Evolutionary conservation across 2,329 filamentous ascomycete species (phyloP).

Genomic region (Fusarium aywerte): DNA sequence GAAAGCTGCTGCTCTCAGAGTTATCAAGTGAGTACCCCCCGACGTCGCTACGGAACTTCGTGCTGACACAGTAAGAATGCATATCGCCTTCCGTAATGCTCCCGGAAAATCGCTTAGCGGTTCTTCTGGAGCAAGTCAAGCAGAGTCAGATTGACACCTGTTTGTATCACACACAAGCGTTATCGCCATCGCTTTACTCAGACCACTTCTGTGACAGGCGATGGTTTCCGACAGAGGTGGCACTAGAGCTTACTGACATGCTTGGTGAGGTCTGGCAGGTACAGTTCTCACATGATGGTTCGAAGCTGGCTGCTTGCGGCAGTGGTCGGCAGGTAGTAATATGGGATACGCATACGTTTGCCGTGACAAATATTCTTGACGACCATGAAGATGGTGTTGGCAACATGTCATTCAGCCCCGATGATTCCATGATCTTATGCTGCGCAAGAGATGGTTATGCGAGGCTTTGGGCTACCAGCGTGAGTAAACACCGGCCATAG

Average conservation of each 20-base stretch:
- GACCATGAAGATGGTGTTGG: constrained; percentile 78
- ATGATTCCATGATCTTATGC: constrained; percentile 85
- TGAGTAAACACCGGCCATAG: constrained; percentile 53
- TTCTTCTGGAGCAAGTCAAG: constrained; percentile 85
- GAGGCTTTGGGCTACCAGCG: constrained; percentile 77
- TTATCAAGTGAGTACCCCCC: constrained; percentile 75
- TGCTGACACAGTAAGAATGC: constrained; percentile 69
- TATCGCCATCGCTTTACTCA: constrained; percentile 84
- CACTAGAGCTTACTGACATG: constrained; percentile 77
- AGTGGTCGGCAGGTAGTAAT: constrained; percentile 80
- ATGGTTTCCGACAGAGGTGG: constrained; percentile 79
- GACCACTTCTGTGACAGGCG: constrained; percentile 86
- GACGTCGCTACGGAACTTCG: neutral
- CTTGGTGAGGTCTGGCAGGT: constrained; percentile 91
- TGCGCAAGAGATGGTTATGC: constrained; percentile 81
- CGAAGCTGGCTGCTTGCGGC: constrained; percentile 83
- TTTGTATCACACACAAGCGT: constrained; percentile 85
- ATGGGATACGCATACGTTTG: constrained; percentile 80
- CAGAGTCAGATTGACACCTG: constrained; percentile 84
- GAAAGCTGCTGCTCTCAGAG: constrained; percentile 79
- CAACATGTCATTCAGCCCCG: constrained; percentile 90
- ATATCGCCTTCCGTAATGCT: constrained; percentile 98
- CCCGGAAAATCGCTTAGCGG: constrained; percentile 86
- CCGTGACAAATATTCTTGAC: constrained; percentile 68
- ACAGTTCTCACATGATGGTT: constrained; percentile 88